Percentiles rank a stretch among this genome's conserved stretches.
phyloP scores from a whole-genome alignment of 331 rosid genomes.

The Acacia concinna region DNA sequence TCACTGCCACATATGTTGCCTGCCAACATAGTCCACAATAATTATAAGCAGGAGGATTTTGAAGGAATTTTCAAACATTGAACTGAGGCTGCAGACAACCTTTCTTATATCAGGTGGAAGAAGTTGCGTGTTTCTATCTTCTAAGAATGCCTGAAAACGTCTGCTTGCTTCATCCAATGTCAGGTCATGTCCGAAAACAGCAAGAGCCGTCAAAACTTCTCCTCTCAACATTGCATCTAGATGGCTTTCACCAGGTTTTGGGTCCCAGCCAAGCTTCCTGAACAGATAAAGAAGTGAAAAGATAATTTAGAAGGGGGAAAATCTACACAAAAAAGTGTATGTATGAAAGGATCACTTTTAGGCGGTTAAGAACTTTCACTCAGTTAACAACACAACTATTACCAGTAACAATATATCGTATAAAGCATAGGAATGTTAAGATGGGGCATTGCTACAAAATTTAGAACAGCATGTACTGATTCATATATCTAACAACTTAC shows the following conservation, averaged over 20 bases:
- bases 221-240: constrained; percentile 96
- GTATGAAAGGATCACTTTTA: not conserved
- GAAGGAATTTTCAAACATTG: constrained; percentile 7
- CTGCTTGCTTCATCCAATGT: constrained; percentile 77
- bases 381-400: not conserved
- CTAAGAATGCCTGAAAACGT: constrained; percentile 72
- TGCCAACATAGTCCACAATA: constrained; percentile 45
- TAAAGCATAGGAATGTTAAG: constrained; percentile 1
- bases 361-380: constrained; percentile 5
- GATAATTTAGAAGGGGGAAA: not conserved
- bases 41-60: constrained; percentile 25
- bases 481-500: constrained; percentile 45
- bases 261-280: constrained; percentile 97
- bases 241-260: constrained; percentile 79
- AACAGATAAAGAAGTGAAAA: constrained; percentile 15
- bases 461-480: constrained; percentile 14
- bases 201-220: constrained; percentile 79
- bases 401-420: not conserved
- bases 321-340: not conserved
- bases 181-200: constrained; percentile 67
- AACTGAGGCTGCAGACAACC: constrained; percentile 48
- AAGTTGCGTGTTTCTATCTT: constrained; percentile 73
- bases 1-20: constrained; percentile 84
- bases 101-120: constrained; percentile 89
- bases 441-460: constrained; percentile 3